Percentiles rank a stretch among this genome's conserved stretches.
Evolutionary conservation across 73 alveolate genomes (phyloP).

Genomic region (Paramecium caudatum): DNA sequence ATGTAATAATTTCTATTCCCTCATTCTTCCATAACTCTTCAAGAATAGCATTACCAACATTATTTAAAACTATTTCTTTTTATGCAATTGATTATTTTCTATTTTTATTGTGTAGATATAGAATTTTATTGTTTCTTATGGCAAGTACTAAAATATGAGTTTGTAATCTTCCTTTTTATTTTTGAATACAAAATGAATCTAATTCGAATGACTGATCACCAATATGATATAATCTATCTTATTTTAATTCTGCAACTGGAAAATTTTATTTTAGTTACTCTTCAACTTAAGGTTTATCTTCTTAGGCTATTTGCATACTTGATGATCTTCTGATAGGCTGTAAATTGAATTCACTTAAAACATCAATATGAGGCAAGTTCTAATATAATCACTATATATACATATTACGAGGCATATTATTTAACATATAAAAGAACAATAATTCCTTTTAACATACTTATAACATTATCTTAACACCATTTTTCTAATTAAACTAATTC

Average conservation of each 20-base stretch:
- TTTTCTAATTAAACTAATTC: constrained; percentile 15
- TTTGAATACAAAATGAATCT: not conserved
- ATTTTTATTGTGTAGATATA: constrained; percentile 29
- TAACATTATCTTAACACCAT: constrained; percentile 3
- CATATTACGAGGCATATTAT: not conserved
- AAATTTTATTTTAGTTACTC: not conserved
- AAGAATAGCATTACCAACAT: constrained; percentile 38
- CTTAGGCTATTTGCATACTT: constrained; percentile 6
- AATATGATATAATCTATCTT: constrained; percentile 12
- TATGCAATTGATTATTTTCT: constrained; percentile 2
- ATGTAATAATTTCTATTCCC: constrained; percentile 10
- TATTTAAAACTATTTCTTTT: not conserved
- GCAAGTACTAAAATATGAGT: not conserved
- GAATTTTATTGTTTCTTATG: not conserved
- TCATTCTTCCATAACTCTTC: constrained; percentile 19
- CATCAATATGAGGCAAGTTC: constrained; percentile 14
- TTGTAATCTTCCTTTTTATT: constrained; percentile 29
- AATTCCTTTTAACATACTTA: constrained; percentile 39
- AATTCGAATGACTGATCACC: not conserved
- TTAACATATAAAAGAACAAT: not conserved
- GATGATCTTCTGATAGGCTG: constrained; percentile 18
- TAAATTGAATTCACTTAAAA: not conserved
- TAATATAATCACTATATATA: not conserved
- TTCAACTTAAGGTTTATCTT: constrained; percentile 6
- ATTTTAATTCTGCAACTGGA: not conserved